These are phyloP conservation scores for Cairneyella variabilis DNA, from an alignment of 495 filamentous ascomycete genomes.

Conservation along the genomic window DNA sequence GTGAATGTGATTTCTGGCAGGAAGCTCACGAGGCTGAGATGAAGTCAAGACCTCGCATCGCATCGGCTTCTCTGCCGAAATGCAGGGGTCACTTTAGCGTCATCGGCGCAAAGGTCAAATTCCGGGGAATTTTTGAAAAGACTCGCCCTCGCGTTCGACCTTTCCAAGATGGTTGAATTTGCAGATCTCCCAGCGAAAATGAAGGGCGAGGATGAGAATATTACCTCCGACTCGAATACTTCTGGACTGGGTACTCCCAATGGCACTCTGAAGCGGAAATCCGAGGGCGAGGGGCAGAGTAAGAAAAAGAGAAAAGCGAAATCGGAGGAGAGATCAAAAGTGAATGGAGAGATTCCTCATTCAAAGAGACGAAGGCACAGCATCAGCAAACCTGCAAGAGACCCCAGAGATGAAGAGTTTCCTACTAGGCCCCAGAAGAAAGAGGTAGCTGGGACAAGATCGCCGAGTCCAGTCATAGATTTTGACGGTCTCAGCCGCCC, in stretches of 20 bases:
- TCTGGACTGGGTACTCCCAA: constrained; percentile 14
- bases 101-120: background rate
- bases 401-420: constrained; percentile 65
- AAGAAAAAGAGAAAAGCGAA: constrained; percentile 23
- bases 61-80: constrained; percentile 1
- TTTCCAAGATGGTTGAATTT: constrained; percentile 31
- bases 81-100: constrained; percentile 2
- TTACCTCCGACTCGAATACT: constrained; percentile 18
- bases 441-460: constrained; percentile 34
- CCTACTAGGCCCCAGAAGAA: constrained; percentile 30
- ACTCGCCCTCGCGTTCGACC: no score
- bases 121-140: constrained; percentile 7
- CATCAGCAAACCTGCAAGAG: constrained; percentile 66
- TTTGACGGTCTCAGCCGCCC: constrained; percentile 73
- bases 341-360: constrained; percentile 1
- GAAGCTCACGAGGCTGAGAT: no score
- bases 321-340: constrained; percentile 9
- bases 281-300: constrained; percentile 28
- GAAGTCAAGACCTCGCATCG: no score
- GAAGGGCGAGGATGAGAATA: constrained; percentile 18
- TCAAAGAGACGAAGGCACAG: constrained; percentile 42
- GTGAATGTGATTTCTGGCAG: no score
- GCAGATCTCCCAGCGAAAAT: constrained; percentile 12
- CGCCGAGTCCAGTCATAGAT: constrained; percentile 64
- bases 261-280: constrained; percentile 14